Evolutionary conservation across 345 rosid species (phyloP).

Genomic region (Tarenaya hassleriana): DNA sequence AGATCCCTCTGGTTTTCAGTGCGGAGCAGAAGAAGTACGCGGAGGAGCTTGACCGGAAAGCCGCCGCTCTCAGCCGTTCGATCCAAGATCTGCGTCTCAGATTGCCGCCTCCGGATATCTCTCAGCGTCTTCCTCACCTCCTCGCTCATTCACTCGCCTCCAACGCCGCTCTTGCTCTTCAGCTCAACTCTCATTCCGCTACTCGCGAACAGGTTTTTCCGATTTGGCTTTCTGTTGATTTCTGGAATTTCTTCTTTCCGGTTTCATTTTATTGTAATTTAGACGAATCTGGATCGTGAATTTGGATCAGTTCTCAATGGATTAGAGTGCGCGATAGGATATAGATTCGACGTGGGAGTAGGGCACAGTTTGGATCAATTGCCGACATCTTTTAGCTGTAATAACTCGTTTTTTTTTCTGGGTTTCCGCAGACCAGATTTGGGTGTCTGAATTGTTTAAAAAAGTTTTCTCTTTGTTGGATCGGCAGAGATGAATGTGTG

Average conservation of each 20-base stretch:
- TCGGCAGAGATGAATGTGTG: no score
- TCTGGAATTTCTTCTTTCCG: no score
- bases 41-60: conserved; percentile 59
- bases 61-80: conserved; percentile 61
- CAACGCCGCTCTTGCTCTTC: conserved; percentile 84
- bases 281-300: not conserved
- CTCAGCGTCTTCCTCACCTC: conserved; percentile 89
- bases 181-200: conserved; percentile 86
- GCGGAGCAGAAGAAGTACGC: conserved; percentile 55
- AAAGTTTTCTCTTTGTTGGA: no score
- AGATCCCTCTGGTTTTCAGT: conserved; percentile 47
- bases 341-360: no score
- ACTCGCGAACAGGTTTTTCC: conserved; percentile 72
- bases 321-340: no score
- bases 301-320: not conserved
- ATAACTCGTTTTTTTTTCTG: no score
- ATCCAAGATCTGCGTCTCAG: conserved; percentile 84
- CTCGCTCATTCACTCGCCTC: conserved; percentile 92
- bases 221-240: not conserved
- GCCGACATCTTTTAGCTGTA: not conserved
- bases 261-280: no score
- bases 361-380: not conserved
- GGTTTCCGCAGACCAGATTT: not conserved
- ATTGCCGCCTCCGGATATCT: conserved; percentile 80
- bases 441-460: no score